Evolutionary conservation across 2,329 filamentous ascomycete species (phyloP).

Genomic region (Sporothrix humicola): DNA sequence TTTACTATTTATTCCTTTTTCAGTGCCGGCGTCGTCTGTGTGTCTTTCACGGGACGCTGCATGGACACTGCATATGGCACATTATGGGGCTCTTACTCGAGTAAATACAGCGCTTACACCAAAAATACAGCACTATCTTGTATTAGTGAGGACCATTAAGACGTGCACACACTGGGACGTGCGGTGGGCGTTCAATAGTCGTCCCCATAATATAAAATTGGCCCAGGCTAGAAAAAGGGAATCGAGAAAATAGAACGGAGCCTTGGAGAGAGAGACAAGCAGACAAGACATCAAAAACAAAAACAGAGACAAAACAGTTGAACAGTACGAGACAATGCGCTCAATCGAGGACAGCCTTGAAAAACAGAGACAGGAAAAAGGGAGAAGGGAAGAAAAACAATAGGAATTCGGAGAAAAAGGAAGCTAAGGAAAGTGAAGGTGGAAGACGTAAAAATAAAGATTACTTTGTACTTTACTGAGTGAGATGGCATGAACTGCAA

Average conservation of each 20-base stretch:
- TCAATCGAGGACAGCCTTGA: slow-evolving; percentile 6
- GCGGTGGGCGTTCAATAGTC: slow-evolving; percentile 19
- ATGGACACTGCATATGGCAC: too few species aligned
- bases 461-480: too few species aligned
- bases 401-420: not conserved
- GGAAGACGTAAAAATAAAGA: not conserved
- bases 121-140: not conserved
- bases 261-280: too few species aligned
- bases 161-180: not conserved
- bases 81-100: too few species aligned
- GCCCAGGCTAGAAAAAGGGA: not conserved
- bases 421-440: not conserved
- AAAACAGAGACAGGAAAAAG: slow-evolving; percentile 5
- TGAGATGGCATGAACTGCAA: not conserved
- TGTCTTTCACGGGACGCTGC: not conserved
- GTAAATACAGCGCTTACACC: too few species aligned
- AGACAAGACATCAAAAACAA: too few species aligned
- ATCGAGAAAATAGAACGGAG: too few species aligned
- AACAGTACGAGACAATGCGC: not conserved
- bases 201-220: slow-evolving; percentile 29
- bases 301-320: not conserved
- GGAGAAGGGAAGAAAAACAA: not conserved
- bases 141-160: not conserved
- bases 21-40: not conserved
- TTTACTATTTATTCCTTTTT: not conserved